Percentiles rank a stretch among this genome's conserved stretches.
These are phyloP conservation scores for Paramecium sonneborni DNA, from an alignment of 73 alveolate species.

Conservation along the genomic window DNA sequence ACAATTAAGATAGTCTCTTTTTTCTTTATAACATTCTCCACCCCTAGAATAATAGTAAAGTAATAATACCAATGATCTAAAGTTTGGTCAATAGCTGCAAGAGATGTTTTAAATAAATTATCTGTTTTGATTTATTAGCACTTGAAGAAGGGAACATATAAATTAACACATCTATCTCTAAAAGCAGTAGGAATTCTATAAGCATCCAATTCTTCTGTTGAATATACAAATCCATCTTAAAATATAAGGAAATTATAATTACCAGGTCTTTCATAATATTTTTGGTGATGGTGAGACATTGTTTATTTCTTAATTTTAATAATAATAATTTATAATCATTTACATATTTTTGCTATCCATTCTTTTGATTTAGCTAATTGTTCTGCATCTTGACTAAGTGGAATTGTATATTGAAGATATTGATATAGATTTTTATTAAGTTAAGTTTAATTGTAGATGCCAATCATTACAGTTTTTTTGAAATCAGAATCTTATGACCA, in stretches of 20 bases:
- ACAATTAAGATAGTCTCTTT: not conserved
- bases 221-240: conserved; percentile 31
- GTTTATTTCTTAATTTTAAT: conserved; percentile 8
- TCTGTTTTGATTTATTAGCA: conserved; percentile 11
- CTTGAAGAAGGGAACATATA: not conserved
- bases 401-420: not conserved
- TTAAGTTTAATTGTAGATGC: not conserved
- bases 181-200: not conserved
- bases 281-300: conserved; percentile 50
- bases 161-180: conserved; percentile 48
- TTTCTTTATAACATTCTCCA: conserved; percentile 27
- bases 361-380: not conserved
- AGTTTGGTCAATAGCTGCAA: not conserved
- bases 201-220: conserved; percentile 45
- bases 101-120: not conserved
- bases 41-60: conserved; percentile 24
- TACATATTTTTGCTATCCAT: conserved; percentile 8
- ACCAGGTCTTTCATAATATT: conserved; percentile 48
- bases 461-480: conserved; percentile 4
- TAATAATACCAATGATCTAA: conserved; percentile 47
- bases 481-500: not conserved
- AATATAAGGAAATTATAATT: not conserved
- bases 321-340: conserved; percentile 34
- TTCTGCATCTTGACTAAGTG: not conserved
- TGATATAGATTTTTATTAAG: not conserved